Evolutionary conservation across 768 basidiomycete genomes (phyloP).

Genomic region (Collybiopsis luxurians): DNA sequence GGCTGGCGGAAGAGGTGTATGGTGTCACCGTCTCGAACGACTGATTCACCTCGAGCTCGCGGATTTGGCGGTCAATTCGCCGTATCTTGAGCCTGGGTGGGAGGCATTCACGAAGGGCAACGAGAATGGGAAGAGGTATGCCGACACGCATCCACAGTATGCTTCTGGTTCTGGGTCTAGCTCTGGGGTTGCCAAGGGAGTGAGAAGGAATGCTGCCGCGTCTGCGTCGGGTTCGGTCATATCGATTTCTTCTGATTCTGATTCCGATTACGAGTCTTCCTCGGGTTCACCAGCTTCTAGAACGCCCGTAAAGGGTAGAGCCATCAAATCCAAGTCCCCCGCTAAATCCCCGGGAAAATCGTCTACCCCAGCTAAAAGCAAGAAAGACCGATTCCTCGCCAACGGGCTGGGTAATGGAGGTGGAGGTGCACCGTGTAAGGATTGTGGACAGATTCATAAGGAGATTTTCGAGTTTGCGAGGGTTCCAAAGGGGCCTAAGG

Average conservation of each 20-base stretch:
- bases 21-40: slow-evolving; percentile 76
- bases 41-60: slow-evolving; percentile 79
- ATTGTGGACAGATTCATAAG: slow-evolving; percentile 54
- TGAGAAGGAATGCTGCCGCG: neutral
- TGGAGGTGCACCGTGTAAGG: slow-evolving; percentile 30
- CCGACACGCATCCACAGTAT: slow-evolving; percentile 11
- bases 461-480: slow-evolving; percentile 79
- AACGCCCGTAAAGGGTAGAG: neutral
- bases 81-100: slow-evolving; percentile 59
- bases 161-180: no score
- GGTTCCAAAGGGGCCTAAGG: slow-evolving; percentile 38
- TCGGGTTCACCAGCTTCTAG: neutral
- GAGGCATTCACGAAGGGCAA: slow-evolving; percentile 26
- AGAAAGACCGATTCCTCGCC: slow-evolving; percentile 8
- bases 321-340: slow-evolving; percentile 1
- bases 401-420: slow-evolving; percentile 17
- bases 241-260: neutral
- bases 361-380: neutral
- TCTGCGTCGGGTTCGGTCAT: slow-evolving; percentile 5
- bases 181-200: neutral
- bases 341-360: neutral
- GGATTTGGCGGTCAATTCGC: slow-evolving; percentile 56
- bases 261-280: neutral
- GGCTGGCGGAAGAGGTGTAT: slow-evolving; percentile 58
- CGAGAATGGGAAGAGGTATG: slow-evolving; percentile 11